These are phyloP conservation scores for Colletotrichum sp. DNA, from an alignment of 2,329 filamentous ascomycete species.

Conservation along the genomic window DNA sequence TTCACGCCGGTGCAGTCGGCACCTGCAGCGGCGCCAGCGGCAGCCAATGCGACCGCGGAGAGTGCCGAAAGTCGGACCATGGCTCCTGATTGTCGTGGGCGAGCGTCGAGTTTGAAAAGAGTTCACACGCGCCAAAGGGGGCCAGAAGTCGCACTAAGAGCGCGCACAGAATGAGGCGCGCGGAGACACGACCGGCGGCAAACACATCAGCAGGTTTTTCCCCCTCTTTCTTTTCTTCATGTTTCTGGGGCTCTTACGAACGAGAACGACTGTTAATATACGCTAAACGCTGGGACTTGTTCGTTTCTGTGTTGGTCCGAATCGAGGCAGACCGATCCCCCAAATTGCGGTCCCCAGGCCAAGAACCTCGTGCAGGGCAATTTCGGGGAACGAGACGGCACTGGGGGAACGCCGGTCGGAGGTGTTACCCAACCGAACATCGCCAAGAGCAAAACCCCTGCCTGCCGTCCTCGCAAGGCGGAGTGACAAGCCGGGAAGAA, in stretches of 20 bases:
- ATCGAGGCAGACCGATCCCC: neutral
- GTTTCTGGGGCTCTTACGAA: neutral
- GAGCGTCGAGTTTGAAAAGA: neutral
- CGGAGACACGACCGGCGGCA: neutral
- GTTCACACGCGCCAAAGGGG: neutral
- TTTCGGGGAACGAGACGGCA: neutral
- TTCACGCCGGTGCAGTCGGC: slow-evolving; percentile 7
- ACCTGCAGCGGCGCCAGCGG: neutral
- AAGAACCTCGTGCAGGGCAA: slow-evolving; percentile 1
- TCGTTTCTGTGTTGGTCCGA: neutral
- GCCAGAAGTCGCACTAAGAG: neutral
- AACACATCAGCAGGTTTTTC: neutral
- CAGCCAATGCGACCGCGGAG: neutral
- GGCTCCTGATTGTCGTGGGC: neutral
- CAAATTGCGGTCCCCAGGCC: neutral
- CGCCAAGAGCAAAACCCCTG: neutral
- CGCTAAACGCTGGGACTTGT: neutral
- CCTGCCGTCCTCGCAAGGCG: neutral
- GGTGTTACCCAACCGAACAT: neutral
- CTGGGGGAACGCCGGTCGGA: neutral
- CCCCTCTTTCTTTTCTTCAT: neutral
- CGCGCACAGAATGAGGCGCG: neutral
- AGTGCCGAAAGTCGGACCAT: slow-evolving; percentile 1
- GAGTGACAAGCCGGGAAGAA: neutral
- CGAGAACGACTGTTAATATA: slow-evolving; percentile 4